A percentile compares a stretch with the other conserved stretches of the same genome.
Evolutionary conservation across 768 basidiomycete genomes (phyloP).

Genomic region (Strobilomyces dryophilus): DNA sequence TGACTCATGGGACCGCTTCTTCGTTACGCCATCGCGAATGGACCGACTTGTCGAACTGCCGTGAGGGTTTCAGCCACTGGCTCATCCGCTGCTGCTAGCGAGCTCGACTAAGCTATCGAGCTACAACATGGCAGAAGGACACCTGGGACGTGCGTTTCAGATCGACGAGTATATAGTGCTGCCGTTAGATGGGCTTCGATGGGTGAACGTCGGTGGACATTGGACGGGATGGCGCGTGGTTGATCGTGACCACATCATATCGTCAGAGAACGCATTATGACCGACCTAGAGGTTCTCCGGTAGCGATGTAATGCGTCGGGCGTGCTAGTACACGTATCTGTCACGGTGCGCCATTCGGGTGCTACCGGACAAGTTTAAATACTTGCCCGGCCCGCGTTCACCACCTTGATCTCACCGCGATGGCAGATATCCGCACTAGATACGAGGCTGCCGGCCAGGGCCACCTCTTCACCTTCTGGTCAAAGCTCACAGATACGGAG

Average conservation of each 20-base stretch:
- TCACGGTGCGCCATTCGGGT: conserved; percentile 9
- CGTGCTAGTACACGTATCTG: conserved; percentile 3
- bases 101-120: no score
- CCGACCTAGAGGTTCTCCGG: neutral
- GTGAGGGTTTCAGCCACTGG: no score
- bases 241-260: no score
- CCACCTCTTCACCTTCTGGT: conserved; percentile 89
- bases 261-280: neutral
- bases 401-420: conserved; percentile 17
- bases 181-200: neutral
- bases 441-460: conserved; percentile 82
- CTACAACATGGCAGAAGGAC: neutral
- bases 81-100: no score
- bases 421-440: conserved; percentile 57
- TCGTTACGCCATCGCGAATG: no score
- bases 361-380: conserved; percentile 21
- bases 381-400: neutral
- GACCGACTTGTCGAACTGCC: no score
- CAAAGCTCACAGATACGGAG: conserved; percentile 60
- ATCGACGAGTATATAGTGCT: neutral
- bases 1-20: no score
- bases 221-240: neutral
- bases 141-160: neutral
- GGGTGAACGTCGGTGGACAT: neutral
- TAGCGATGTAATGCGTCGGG: neutral